Base-by-base conservation (phyloP, 768 basidiomycete genomes). In the Mycena pura region DNA sequence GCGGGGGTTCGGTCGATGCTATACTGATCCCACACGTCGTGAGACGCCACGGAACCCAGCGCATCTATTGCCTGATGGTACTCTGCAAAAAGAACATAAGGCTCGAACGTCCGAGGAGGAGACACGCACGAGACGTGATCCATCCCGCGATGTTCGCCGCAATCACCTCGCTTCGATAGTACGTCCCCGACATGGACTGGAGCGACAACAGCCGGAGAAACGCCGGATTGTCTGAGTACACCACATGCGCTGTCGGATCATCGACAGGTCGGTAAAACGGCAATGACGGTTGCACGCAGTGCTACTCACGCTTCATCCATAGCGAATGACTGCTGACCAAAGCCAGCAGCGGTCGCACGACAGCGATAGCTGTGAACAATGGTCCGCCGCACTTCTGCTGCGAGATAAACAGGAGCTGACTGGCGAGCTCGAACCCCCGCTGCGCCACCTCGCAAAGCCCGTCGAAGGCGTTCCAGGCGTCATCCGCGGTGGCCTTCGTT, bases 101-200 rank as follows among this genome's bases (percentile, higher is more conserved):
- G 46, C 7, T 21, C 1, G 5, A 27, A 10, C 25, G 6, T 8
- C 3, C 1, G 14, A 17, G 2, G 6, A 5, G n/a, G 17, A 34
- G 8, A 8, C 1, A 51, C 50, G 6, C 41, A 61, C 64, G 54
- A 1, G 43, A 11, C 32, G 54, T 57, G 28, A 65, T 65, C 64
- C 64, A 65, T 2, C 49, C 64, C 3, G 46, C 59, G 6, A 65
- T 57, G 15, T 59, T 44, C 3, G 59, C 60, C 1, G 55, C 36
- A 14, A 65, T 56, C 5, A 65, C 32, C 11, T 65, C 64, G 27
- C 43, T 46, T 6, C 64, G 54, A 24, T 49, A 60, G 1, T 6
- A 17, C n/a, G 28, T 5, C 5, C 25, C 25, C 1, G 48, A 21
- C 64, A 65, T 61, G 2, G 38, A 46, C 5, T 61, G 28, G 2